Evolutionary conservation across 441 rosid genomes (phyloP), one percentile per base, ranked within the genome.

Genomic region (Pelargonium australe): DNA sequence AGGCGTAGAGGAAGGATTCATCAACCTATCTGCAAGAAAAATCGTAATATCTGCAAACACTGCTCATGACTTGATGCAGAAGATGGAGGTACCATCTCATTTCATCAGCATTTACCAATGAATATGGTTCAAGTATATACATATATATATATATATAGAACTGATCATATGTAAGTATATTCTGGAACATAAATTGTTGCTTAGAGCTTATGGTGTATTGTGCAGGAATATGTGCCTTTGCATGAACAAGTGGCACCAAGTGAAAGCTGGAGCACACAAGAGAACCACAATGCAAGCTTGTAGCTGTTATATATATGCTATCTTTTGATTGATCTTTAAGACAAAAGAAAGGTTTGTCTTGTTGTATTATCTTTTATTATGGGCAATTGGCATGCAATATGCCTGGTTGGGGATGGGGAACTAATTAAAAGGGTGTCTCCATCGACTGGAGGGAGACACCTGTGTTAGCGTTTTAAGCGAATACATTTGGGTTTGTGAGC

Each of bases 1-100:
- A 69, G 83, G 85, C 2, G 85, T 81, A 7, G 81, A 84, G 64
- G 87, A 81, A 37, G 87, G 85, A 41, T 84, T 84, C 66, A 78
- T 83, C 31, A 70, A 69, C 0, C 72, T 82, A 67, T 76, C 75
- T 45, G 80, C 76, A 1, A 78, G 83, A 55, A 55, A 76, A 20
- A 84, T 84, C 57, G 73, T 79, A 74, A 73, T 77, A 2, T 76
- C 85, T 37, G 85, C 85, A 20, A 74, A 76, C 2, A 81, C 53
- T 72, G 80, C 80, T 40, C 14, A 9, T 47, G 82, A 81, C 2
- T 77, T 83, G 45, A 19, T 81, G 14, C 80, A 74, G 23, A 71
- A 23, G 63, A 79, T 83, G 83, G 83, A 83, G 87, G 87, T 78
- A 75, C 23, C 23, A 20, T 20, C 23, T 20, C 23, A 20, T 20